Evolutionary conservation across 2,329 filamentous ascomycete species (phyloP), one percentile per base, ranked within the genome.

Genomic region (Arachnomyces sp.): DNA sequence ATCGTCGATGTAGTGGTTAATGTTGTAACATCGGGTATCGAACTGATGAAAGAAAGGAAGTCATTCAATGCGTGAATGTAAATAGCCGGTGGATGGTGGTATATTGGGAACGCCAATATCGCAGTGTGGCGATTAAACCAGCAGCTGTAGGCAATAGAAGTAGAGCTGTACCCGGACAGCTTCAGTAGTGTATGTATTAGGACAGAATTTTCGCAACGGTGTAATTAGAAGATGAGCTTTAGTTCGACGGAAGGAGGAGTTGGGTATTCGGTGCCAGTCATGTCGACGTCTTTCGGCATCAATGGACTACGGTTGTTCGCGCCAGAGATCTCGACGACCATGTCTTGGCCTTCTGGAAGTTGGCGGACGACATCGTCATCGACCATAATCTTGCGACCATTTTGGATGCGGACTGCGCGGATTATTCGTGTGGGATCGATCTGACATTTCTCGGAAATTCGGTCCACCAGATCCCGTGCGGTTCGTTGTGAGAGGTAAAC

Each of bases 281-380:
- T 31, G 18, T 47, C 43, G 11, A 45, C 20, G 9, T 46, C 42
- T 25, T 25, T 25, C 5, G 20, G 20, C 9, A 25, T 25, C 20
- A 25, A 25, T 25, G 20, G 20, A 9, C 20, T 25, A 5, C 20
- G 20, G 38, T 68, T 59, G 36, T 66, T 58, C 33, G 84, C 70
- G 50, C 92, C 81, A 42, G 84, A 73, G 43, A 81, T 76, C 51
- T 82, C 78, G 31, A 76, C 75, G 29, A 74, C 68, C 82, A 96
- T 92, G 55, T 94, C 90, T 61, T 96, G 87, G 25, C 88, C 89
- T 65, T 98, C 92, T 2, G 79, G 76, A 38, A 96, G 70, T 59
- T 90, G 83, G 33, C 76, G 76, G 25, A 96, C 77, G 35, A 93
- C 81, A 47, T 95, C 88, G 55, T 96, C 88, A 54, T 96, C 92